Base-by-base conservation (phyloP, 495 filamentous ascomycete species). In the Talaromyces nanjingensis region DNA sequence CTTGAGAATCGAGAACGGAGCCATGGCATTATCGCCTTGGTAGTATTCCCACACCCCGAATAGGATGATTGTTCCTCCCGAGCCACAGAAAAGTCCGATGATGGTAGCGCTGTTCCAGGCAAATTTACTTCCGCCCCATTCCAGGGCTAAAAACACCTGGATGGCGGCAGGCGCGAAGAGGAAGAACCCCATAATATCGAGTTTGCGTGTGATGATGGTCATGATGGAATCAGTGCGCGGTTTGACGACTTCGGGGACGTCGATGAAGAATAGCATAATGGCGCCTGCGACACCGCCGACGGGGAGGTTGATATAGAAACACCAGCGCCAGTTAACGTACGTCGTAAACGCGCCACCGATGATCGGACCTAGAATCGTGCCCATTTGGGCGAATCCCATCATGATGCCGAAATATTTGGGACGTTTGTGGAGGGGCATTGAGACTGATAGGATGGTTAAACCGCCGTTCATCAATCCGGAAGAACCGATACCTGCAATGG, bases 261-360 rank as follows among this genome's bases (percentile, higher is more conserved):
- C 67, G 63, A 84, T 67, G 64, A 85, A 74, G 20, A 78, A 61
- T 18, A 86, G 45, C 12, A 76, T 59, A 20, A 86, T 66, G 7
- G 79, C 18, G 6, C 72, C 77, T 2, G 80, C 76, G 12, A 85
- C 58, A 4, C 65, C 84, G 14, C 85, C 86, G 49, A 87, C 76
- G 0, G 85, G 86, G 24, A 89, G 76, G 67, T 88, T 89, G 62
- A 89, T 82, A 66, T 85, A 88, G 68, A 88, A 88, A 68, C 81
- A 80, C 81, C 80, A 84, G 34, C 81, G 68, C 81, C 81, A 84
- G 8, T 72, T 70, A 2, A 77, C 71, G 24, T 73, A 68, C 14
- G 71, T 66, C 0, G 78, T 74, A 64, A 83, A 83, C 0, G 70
- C 81, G 39, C 81, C 81, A 8, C 81, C 81, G 25, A 83, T 60